phyloP scores from a whole-genome alignment of 768 basidiomycete species.

The Amanita exitialis region DNA sequence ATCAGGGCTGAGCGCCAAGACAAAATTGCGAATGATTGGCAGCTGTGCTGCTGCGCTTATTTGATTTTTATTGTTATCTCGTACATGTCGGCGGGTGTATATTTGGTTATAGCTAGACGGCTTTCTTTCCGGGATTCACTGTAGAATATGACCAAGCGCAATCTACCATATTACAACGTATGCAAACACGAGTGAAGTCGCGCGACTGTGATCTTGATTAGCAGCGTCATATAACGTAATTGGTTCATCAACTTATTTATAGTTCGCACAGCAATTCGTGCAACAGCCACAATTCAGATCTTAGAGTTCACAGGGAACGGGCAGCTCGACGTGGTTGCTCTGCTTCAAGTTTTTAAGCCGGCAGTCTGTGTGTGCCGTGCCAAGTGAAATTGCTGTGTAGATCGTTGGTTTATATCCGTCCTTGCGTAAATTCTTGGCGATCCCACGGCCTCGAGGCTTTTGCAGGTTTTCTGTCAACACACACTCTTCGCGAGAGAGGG shows the following conservation, averaged over 20 bases:
- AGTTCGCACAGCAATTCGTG: background rate
- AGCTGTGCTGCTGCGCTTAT: background rate
- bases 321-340: too few species aligned
- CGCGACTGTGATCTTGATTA: too few species aligned
- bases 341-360: too few species aligned
- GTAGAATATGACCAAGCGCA: background rate
- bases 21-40: background rate
- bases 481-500: background rate
- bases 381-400: background rate
- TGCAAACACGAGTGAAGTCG: background rate
- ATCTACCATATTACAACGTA: background rate
- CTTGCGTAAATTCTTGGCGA: background rate
- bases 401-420: background rate
- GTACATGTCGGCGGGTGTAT: background rate
- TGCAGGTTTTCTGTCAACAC: background rate
- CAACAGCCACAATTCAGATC: too few species aligned
- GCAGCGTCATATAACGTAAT: background rate
- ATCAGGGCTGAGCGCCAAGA: conserved; percentile 54
- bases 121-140: background rate
- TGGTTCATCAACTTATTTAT: background rate
- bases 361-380: background rate
- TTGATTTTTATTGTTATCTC: background rate
- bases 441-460: background rate
- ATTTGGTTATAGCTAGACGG: background rate
- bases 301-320: too few species aligned